Percentiles rank a stretch among this genome's conserved stretches.
These are phyloP conservation scores for Trametopsis cervina DNA, from an alignment of 768 basidiomycete genomes.

Conservation along the genomic window DNA sequence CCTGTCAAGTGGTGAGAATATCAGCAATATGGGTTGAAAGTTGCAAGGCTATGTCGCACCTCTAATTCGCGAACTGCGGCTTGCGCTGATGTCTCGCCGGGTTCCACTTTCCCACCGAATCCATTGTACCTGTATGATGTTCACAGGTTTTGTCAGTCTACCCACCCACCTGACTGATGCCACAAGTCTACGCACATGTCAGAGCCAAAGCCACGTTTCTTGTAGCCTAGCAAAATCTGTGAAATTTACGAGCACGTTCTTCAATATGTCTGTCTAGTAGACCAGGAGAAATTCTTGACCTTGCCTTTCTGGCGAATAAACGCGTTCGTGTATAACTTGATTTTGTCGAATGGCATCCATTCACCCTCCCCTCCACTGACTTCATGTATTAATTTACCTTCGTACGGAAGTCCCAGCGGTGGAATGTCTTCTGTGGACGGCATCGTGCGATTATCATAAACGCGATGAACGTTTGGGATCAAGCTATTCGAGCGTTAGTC, in stretches of 20 bases:
- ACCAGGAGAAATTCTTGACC: neutral
- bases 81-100: constrained; percentile 55
- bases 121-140: constrained; percentile 62
- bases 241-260: constrained; percentile 17
- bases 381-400: constrained; percentile 10
- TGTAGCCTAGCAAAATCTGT: constrained; percentile 70
- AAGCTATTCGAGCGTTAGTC: too few species aligned
- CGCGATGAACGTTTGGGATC: too few species aligned
- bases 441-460: too few species aligned
- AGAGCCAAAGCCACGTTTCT: constrained; percentile 72
- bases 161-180: neutral
- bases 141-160: neutral
- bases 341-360: constrained; percentile 41
- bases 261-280: too few species aligned
- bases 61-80: constrained; percentile 75
- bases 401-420: neutral
- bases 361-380: constrained; percentile 34
- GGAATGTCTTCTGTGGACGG: neutral
- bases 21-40: neutral
- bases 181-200: constrained; percentile 37
- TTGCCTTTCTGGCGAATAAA: constrained; percentile 47
- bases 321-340: constrained; percentile 60
- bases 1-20: constrained; percentile 34
- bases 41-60: constrained; percentile 25
- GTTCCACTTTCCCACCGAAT: constrained; percentile 84